These are phyloP conservation scores for Neurospora tetraspora DNA, from an alignment of 495 filamentous ascomycete genomes.

Conservation along the genomic window DNA sequence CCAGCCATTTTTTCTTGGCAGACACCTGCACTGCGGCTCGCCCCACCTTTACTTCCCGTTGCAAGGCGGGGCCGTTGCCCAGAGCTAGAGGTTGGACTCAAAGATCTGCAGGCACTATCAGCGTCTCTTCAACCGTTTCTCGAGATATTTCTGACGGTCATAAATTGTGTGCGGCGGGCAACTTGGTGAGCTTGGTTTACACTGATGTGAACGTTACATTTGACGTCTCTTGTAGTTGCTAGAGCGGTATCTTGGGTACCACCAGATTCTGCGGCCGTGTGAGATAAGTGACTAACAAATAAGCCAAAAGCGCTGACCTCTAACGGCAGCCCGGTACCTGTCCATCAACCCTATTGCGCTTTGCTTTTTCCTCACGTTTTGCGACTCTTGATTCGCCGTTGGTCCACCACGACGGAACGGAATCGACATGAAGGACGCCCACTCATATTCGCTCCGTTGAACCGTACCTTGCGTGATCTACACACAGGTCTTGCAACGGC, in stretches of 20 bases:
- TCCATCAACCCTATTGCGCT: not conserved
- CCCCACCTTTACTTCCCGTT: not conserved
- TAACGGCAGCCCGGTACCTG: not conserved
- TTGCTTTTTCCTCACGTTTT: not conserved
- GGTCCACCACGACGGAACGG: not conserved
- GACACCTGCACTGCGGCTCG: not conserved
- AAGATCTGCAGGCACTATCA: not conserved
- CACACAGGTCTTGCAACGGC: not conserved
- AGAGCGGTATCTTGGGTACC: not conserved
- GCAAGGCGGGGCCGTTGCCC: not conserved
- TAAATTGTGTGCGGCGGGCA: not conserved
- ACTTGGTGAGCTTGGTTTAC: not conserved
- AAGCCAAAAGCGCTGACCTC: not conserved
- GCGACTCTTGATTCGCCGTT: too few species aligned
- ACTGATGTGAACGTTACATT: not conserved
- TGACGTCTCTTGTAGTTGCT: not conserved
- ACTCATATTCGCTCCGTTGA: not conserved
- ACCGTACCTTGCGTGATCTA: not conserved
- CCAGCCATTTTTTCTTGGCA: not conserved
- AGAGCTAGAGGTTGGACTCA: not conserved
- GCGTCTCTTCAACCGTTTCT: not conserved
- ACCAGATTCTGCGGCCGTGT: too few species aligned
- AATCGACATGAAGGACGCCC: not conserved
- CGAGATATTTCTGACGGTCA: not conserved
- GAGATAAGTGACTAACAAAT: not conserved